Base-by-base conservation (phyloP, 2,329 filamentous ascomycete genomes). In the Diaporthe eres region DNA sequence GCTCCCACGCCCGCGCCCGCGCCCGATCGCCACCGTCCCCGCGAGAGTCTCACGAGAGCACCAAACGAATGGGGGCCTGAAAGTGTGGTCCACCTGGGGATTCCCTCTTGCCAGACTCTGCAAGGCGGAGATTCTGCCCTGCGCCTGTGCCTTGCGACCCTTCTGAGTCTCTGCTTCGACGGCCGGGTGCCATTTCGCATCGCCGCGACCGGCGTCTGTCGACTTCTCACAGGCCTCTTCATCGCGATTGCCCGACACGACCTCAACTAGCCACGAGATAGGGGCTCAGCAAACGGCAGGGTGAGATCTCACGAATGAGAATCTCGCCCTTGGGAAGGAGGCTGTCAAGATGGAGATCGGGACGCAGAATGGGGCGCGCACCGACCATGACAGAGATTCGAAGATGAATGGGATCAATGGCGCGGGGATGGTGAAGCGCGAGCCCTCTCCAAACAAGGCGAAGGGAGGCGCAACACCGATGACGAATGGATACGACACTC, bases 371-470 rank as follows among this genome's bases (percentile, higher is more conserved):
- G 88, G 88, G 79, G 84, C 85, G 80, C 88, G 86, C 81, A 88
- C 87, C 79, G 89, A 91, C 81, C 88, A 91, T 82, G 88, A 91
- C 81, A 88, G 88, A 86, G 85, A 88, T 77, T 75, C 80, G 61
- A 83, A 82, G 77, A 79, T 81, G 72, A 89, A 89, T 78, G 87
- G 86, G 57, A 78, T 85, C 78, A 87, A 88, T 80, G 87, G 86
- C 75, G 83, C 79, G 44, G 74, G 80, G 70, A 72, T 76, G 55
- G 80, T 79, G 72, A 79, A 81, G 79, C 76, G 75, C 74, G 77
- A 80, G 49, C 78, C 79, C 68, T 81, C 78, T 28, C 77, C 80
- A 19, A 83, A 85, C 49, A 86, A 85, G 77, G 81, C 80, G 61
- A 82, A 85, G 78, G 75, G 80, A 80, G 79, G 76, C 81, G 77